phyloP scores from a whole-genome alignment of 2,329 filamentous ascomycete species.

The Colletotrichum abscissum region DNA sequence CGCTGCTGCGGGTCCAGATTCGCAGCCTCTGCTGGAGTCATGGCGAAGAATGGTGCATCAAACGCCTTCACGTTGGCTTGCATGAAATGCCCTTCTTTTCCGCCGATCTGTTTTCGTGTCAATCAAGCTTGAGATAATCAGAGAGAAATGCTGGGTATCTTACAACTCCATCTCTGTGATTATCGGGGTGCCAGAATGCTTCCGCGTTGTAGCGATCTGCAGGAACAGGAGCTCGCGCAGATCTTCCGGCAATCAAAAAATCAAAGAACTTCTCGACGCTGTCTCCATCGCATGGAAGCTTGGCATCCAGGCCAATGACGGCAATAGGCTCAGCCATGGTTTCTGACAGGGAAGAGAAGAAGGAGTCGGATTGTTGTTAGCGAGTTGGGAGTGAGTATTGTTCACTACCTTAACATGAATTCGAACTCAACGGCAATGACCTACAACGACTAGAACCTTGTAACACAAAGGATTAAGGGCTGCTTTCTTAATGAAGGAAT shows the following conservation, averaged over 20 bases:
- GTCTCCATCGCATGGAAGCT: slow-evolving; percentile 13
- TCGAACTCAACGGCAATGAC: no score
- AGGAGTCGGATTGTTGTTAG: background rate
- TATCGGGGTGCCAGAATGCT: slow-evolving; percentile 65
- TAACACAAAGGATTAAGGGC: no score
- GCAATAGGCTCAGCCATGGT: slow-evolving; percentile 16
- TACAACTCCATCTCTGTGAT: slow-evolving; percentile 59
- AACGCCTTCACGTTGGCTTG: slow-evolving; percentile 28
- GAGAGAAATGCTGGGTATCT: slow-evolving; percentile 55
- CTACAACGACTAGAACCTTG: no score
- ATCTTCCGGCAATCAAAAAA: slow-evolving; percentile 6
- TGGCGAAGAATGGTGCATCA: slow-evolving; percentile 40
- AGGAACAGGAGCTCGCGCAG: slow-evolving; percentile 60
- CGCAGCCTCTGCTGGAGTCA: slow-evolving; percentile 38
- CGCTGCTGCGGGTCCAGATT: slow-evolving; percentile 45
- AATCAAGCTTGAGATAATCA: slow-evolving; percentile 17
- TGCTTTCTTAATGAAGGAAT: no score
- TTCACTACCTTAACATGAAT: no score
- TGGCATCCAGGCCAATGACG: slow-evolving; percentile 14
- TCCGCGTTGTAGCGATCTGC: slow-evolving; percentile 60
- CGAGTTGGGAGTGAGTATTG: no score
- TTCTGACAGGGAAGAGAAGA: background rate
- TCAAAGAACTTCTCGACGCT: slow-evolving; percentile 13
- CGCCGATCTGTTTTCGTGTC: slow-evolving; percentile 40
- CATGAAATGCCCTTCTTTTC: slow-evolving; percentile 18